Percentiles rank a stretch among this genome's conserved stretches.
These are phyloP conservation scores for Cryptococcus sp. DNA, from an alignment of 1,284 basidiomycete species.

Conservation along the genomic window DNA sequence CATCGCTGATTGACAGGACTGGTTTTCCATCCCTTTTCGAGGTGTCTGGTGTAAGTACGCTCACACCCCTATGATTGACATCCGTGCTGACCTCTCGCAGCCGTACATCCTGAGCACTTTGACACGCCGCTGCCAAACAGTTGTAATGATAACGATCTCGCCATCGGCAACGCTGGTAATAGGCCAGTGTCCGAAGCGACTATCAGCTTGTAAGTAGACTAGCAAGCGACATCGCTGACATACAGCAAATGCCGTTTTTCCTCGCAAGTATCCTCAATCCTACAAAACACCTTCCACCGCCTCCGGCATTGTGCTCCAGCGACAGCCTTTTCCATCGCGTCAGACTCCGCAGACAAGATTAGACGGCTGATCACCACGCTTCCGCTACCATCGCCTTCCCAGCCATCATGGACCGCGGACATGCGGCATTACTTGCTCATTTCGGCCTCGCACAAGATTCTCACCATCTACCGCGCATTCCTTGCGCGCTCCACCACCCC, in stretches of 20 bases:
- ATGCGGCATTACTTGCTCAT: conserved; percentile 27
- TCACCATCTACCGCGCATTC: conserved; percentile 24
- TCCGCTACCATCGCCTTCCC: not conserved
- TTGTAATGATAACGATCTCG: conserved; percentile 21
- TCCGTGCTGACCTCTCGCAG: conserved; percentile 1
- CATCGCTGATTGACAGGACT: conserved; percentile 10
- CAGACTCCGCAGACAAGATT: not conserved
- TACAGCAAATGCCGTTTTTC: conserved; percentile 24
- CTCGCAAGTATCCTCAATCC: conserved; percentile 11
- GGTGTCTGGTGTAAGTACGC: conserved; percentile 23
- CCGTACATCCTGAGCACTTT: conserved; percentile 26
- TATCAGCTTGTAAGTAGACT: conserved; percentile 17
- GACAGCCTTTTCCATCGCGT: conserved; percentile 8
- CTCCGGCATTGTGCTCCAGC: conserved; percentile 1
- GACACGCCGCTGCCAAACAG: conserved; percentile 26
- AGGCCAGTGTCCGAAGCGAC: conserved; percentile 9
- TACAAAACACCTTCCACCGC: conserved; percentile 12
- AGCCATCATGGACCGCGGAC: conserved; percentile 6
- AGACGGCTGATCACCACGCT: not conserved
- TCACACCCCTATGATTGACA: too few species aligned
- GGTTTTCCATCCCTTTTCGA: conserved; percentile 25
- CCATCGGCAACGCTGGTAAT: not conserved
- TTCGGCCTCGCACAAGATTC: conserved; percentile 23
- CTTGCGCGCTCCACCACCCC: conserved; percentile 11
- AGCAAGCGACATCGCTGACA: not conserved